Evolutionary conservation across 2,329 filamentous ascomycete species (phyloP).

Genomic region (Monilinia laxa): DNA sequence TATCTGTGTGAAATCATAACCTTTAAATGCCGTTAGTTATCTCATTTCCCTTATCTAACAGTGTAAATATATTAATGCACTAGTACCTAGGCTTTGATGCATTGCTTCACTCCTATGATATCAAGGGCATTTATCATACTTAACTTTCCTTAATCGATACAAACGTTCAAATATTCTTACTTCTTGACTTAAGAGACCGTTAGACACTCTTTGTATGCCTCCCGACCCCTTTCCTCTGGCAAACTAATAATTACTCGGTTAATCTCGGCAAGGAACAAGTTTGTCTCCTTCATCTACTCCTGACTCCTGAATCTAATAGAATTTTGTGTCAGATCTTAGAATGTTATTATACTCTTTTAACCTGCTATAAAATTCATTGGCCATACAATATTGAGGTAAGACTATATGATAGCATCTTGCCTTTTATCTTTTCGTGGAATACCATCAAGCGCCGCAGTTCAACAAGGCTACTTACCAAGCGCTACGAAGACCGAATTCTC

Average conservation of each 20-base stretch:
- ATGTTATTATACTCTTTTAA: neutral
- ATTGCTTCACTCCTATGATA: neutral
- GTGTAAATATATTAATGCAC: neutral
- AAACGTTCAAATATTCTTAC: neutral
- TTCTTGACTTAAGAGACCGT: accelerated
- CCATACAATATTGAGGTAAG: neutral
- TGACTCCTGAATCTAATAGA: too few species aligned
- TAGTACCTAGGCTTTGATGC: too few species aligned
- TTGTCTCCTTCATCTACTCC: neutral
- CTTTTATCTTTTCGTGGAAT: neutral
- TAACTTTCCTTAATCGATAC: neutral
- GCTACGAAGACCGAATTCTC: too few species aligned
- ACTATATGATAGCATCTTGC: neutral
- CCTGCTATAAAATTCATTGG: accelerated
- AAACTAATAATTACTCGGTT: neutral
- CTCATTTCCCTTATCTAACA: too few species aligned
- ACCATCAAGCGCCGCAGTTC: neutral
- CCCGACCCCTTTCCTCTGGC: neutral
- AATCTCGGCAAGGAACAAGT: neutral
- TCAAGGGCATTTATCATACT: neutral
- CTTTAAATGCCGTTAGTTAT: too few species aligned
- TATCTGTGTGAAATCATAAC: too few species aligned
- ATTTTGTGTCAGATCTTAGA: neutral
- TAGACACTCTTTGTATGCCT: neutral
- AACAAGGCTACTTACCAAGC: neutral